Percentiles rank a stretch among this genome's conserved stretches.
These are phyloP conservation scores for Aspergillus sp. DNA, from an alignment of 2,329 filamentous ascomycete genomes.

Conservation along the genomic window DNA sequence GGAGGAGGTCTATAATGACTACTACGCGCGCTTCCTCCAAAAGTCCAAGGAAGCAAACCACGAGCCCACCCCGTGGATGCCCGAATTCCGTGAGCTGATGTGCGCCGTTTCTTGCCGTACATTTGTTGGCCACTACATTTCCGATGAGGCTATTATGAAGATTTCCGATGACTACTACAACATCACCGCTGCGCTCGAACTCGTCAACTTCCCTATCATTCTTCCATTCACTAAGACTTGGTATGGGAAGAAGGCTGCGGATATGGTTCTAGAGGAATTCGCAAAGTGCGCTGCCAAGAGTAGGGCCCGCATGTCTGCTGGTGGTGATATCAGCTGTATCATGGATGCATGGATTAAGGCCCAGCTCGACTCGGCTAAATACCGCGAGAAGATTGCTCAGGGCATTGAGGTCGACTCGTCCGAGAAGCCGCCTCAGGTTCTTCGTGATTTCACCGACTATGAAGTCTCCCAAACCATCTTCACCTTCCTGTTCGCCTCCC, in stretches of 20 bases:
- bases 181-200: conserved; percentile 90
- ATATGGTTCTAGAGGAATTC: conserved; percentile 89
- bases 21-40: conserved; percentile 76
- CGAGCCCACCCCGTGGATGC: conserved; percentile 84
- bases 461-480: conserved; percentile 55
- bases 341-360: conserved; percentile 92
- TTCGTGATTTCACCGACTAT: conserved; percentile 52
- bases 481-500: conserved; percentile 58
- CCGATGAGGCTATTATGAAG: conserved; percentile 84
- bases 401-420: conserved; percentile 67
- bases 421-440: conserved; percentile 62
- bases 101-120: conserved; percentile 92
- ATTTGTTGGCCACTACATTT: conserved; percentile 96
- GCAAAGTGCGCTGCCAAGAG: conserved; percentile 88
- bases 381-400: conserved; percentile 73
- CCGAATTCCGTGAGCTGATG: conserved; percentile 89
- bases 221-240: conserved; percentile 92
- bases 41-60: conserved; percentile 70
- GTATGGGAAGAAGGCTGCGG: conserved; percentile 94
- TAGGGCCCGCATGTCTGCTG: conserved; percentile 86
- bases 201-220: conserved; percentile 98
- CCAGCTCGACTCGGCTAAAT: conserved; percentile 81
- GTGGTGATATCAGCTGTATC: conserved; percentile 84
- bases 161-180: conserved; percentile 96
- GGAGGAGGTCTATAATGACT: conserved; percentile 85